These are phyloP conservation scores for Alternaria brassicae DNA, from an alignment of 2,329 filamentous ascomycete genomes.

Conservation along the genomic window DNA sequence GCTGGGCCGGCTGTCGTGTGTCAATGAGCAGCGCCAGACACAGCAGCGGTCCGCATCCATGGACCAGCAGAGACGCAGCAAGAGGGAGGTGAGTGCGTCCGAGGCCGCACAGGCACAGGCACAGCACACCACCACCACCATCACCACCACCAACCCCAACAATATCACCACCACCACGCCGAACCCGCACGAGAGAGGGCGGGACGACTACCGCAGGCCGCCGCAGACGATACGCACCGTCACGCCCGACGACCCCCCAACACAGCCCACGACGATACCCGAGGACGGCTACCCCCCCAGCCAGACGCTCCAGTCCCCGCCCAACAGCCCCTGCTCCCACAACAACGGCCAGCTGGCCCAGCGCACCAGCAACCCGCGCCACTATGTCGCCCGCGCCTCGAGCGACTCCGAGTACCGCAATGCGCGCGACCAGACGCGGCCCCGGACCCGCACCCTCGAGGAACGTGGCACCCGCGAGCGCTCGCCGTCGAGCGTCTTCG, in stretches of 20 bases:
- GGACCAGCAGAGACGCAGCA: conserved; percentile 37
- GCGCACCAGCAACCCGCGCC: conserved; percentile 34
- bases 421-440: conserved; percentile 59
- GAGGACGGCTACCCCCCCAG: conserved; percentile 20
- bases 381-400: conserved; percentile 41
- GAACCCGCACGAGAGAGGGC: conserved; percentile 18
- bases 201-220: conserved; percentile 28
- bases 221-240: conserved; percentile 64
- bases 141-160: not conserved
- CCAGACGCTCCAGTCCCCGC: conserved; percentile 33
- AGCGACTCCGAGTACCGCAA: conserved; percentile 45
- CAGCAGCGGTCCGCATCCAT: conserved; percentile 32
- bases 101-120: conserved; percentile 17
- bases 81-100: conserved; percentile 34
- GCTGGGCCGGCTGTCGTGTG: conserved; percentile 23
- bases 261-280: conserved; percentile 23
- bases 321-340: conserved; percentile 41
- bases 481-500: conserved; percentile 51
- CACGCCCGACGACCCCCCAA: conserved; percentile 63
- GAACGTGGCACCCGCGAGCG: conserved; percentile 51
- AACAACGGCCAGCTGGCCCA: conserved; percentile 28
- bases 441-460: conserved; percentile 60
- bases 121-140: not conserved
- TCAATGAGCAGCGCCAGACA: conserved; percentile 21
- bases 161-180: not conserved